Evolutionary conservation across 768 basidiomycete species (phyloP).

Genomic region (Pisolithus albus): DNA sequence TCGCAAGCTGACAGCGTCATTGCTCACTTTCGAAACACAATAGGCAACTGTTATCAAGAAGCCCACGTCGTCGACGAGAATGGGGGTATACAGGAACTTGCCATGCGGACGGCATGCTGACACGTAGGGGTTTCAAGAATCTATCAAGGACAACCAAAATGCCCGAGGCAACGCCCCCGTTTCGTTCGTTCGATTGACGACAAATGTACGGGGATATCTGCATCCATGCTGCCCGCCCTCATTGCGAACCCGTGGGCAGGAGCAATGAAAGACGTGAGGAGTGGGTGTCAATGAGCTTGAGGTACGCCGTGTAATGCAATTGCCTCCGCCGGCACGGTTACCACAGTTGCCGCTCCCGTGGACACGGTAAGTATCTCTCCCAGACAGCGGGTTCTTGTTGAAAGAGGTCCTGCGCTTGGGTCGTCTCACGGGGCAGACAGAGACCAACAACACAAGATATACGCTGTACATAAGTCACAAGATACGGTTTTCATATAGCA

Average conservation of each 20-base stretch:
- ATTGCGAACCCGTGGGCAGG: no score
- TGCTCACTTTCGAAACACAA: slow-evolving; percentile 90
- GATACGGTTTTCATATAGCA: no score
- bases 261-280: no score
- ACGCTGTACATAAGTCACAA: no score
- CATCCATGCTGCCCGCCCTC: no score
- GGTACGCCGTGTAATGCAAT: no score
- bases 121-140: not conserved
- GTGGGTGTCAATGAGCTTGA: no score
- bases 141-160: no score
- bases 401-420: slow-evolving; percentile 64
- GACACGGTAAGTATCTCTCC: no score
- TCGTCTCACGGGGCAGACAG: slow-evolving; percentile 81
- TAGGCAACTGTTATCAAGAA: slow-evolving; percentile 42
- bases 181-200: slow-evolving; percentile 34
- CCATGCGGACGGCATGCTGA: not conserved
- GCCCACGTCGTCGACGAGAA: slow-evolving; percentile 10
- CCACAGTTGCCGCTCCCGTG: no score
- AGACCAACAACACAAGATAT: slow-evolving; percentile 17
- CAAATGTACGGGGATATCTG: slow-evolving; percentile 20
- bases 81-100: not conserved
- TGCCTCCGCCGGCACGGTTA: no score
- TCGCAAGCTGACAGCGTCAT: not conserved
- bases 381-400: no score
- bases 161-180: slow-evolving; percentile 2